These are phyloP conservation scores for Thalassiosira mediterranea DNA, from an alignment of 352 stramenopile genomes.

Conservation along the genomic window DNA sequence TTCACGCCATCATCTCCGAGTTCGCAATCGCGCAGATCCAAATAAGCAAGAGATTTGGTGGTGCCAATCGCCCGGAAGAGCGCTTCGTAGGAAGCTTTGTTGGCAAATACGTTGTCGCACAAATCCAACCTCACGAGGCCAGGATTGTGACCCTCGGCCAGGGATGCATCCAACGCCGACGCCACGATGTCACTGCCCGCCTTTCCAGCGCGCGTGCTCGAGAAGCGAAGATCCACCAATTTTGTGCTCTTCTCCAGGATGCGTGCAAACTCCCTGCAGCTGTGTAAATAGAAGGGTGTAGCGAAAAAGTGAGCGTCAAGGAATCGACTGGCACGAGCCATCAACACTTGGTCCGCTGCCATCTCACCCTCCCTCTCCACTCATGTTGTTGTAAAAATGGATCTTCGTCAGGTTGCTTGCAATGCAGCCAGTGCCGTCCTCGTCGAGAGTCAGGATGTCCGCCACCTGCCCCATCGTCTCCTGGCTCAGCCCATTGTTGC, in stretches of 20 bases:
- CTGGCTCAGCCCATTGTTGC: slow-evolving; percentile 93
- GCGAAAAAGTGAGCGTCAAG: too few relatives aligned
- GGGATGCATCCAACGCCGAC: slow-evolving; percentile 82
- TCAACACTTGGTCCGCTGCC: too few relatives aligned
- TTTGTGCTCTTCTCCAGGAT: slow-evolving; percentile 86
- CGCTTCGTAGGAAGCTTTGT: slow-evolving; percentile 84
- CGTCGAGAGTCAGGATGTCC: slow-evolving; percentile 84
- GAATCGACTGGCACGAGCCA: too few relatives aligned
- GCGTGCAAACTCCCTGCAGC: slow-evolving; percentile 84
- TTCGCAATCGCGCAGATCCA: slow-evolving; percentile 91
- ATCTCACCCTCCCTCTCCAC: slow-evolving; percentile 88
- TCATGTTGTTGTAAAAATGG: slow-evolving; percentile 98
- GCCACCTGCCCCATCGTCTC: slow-evolving; percentile 88
- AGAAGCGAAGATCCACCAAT: slow-evolving; percentile 92
- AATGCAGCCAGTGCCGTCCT: slow-evolving; percentile 74
- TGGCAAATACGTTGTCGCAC: slow-evolving; percentile 93
- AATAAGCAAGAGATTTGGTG: slow-evolving; percentile 83
- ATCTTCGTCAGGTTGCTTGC: slow-evolving; percentile 81
- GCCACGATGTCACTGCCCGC: slow-evolving; percentile 89
- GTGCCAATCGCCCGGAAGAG: slow-evolving; percentile 87
- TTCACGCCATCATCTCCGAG: slow-evolving; percentile 90
- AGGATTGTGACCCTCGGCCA: slow-evolving; percentile 28
- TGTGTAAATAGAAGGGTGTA: too few relatives aligned
- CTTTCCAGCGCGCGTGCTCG: slow-evolving; percentile 88
- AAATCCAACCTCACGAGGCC: slow-evolving; percentile 86